Base-by-base conservation (phyloP, 805 yeast genomes). In the Teunomyces lycoperdinae region DNA sequence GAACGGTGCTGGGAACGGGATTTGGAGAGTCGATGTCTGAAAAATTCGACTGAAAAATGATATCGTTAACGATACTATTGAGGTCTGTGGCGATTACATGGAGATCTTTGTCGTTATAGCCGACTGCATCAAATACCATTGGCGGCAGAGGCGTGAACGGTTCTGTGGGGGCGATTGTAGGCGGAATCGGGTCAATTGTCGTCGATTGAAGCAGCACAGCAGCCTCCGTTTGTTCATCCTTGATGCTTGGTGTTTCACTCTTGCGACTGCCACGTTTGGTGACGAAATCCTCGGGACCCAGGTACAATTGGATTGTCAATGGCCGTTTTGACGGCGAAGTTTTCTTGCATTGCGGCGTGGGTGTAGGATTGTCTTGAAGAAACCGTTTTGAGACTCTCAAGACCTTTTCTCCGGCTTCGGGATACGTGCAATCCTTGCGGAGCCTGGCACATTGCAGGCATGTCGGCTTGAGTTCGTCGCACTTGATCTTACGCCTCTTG, bases 401-500 rank as follows among this genome's bases (percentile, higher is more conserved):
- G 3, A 70, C 74, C 44, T 58, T 59, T 47, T 71, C 74, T 2
- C 74, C 74, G 13, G 56, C 59, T 29, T 49, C 51, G 9, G 76
- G 75, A 48, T 71, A 71, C 20, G 57, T 58, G 46, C 76, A 71
- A 4, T 42, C 53, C 45, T 69, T 70, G 27, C 58, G 60, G 27
- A 66, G 58, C 30, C 70, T 53, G 8, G 62, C 53, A 50, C 74
- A 68, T 32, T 63, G 69, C 55, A 62, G 56, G 46, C 75, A 70
- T 45, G 43, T 53, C 27, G 63, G 70, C 48, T 57, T 66, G 32
- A 42, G 56, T 52, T 70, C 75, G 38, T 68, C 71, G 42, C 75
- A 70, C 48, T 73, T 73, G 34, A 73, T 72, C 51, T 73, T 73
- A 46, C 75, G 62, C 14, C 74, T 61, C 51, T 72, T 73, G 51